phyloP scores from a whole-genome alignment of 2,329 filamentous ascomycete genomes.

The Botryosphaeria dothidea region DNA sequence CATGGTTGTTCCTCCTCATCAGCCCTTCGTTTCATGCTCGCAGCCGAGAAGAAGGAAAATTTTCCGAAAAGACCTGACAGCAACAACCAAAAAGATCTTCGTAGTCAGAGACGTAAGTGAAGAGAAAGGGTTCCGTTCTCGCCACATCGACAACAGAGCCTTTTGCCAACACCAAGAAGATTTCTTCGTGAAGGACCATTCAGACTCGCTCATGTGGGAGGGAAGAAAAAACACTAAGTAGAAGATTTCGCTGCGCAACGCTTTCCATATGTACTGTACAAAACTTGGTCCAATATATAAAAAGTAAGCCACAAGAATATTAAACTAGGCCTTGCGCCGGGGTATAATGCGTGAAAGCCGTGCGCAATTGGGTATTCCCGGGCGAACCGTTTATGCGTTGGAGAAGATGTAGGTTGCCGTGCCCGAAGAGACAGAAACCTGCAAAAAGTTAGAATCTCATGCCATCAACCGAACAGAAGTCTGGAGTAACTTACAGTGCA shows the following conservation, averaged over 20 bases:
- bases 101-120: neutral
- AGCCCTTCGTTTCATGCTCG: neutral
- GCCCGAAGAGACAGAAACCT: conserved; percentile 18
- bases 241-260: conserved; percentile 4
- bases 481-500: conserved; percentile 76
- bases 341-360: conserved; percentile 5
- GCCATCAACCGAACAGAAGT: too few relatives aligned
- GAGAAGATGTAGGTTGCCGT: conserved; percentile 8
- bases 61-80: neutral
- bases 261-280: conserved; percentile 14
- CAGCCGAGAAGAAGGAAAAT: neutral
- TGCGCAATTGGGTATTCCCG: neutral
- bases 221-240: conserved; percentile 2
- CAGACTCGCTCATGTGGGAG: conserved; percentile 12
- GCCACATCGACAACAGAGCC: neutral
- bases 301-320: conserved; percentile 13
- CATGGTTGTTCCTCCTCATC: neutral
- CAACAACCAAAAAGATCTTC: neutral
- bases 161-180: neutral
- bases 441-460: neutral
- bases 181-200: neutral
- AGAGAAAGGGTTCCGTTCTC: neutral
- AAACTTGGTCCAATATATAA: conserved; percentile 5
- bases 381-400: neutral
- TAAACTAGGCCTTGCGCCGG: conserved; percentile 4